Conservation (phyloP, 805 yeast species). For the Dipodascopsis tothii region DNA sequence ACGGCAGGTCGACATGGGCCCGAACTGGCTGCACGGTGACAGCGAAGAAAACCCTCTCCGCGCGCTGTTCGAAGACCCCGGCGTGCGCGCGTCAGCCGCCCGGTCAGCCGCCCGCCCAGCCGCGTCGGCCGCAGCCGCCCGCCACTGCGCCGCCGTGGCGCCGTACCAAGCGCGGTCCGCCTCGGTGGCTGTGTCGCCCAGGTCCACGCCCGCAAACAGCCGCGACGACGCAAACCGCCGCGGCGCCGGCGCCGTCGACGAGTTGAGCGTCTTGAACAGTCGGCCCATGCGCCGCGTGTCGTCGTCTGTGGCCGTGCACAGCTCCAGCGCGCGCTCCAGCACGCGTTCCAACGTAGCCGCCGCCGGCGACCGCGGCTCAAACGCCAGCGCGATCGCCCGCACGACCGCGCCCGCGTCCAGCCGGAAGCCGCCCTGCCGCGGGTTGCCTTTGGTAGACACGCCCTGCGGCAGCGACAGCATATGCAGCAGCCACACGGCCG, state of each 20-base stretch:
- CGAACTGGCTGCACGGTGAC: no score
- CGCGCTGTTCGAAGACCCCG: no score
- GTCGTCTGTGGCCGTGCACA: background rate
- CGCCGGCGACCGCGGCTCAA: background rate
- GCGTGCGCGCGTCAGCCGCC: no score
- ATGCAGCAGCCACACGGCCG: background rate
- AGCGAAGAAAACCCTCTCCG: no score
- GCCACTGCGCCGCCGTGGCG: background rate
- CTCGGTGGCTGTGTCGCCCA: background rate
- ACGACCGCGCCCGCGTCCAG: background rate
- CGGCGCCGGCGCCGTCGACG: background rate
- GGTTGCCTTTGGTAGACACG: background rate
- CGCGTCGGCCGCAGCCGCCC: background rate
- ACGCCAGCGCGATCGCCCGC: background rate
- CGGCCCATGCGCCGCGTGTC: background rate
- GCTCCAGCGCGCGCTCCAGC: background rate
- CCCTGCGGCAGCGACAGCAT: background rate
- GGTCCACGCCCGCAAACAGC: background rate
- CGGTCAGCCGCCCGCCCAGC: no score
- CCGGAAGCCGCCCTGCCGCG: background rate
- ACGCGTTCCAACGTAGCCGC: background rate
- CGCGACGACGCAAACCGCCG: background rate
- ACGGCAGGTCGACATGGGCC: no score
- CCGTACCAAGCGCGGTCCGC: no score
- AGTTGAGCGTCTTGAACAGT: background rate